Conservation (phyloP, 2,329 filamentous ascomycete genomes). For the Didymella arachidicola region DNA sequence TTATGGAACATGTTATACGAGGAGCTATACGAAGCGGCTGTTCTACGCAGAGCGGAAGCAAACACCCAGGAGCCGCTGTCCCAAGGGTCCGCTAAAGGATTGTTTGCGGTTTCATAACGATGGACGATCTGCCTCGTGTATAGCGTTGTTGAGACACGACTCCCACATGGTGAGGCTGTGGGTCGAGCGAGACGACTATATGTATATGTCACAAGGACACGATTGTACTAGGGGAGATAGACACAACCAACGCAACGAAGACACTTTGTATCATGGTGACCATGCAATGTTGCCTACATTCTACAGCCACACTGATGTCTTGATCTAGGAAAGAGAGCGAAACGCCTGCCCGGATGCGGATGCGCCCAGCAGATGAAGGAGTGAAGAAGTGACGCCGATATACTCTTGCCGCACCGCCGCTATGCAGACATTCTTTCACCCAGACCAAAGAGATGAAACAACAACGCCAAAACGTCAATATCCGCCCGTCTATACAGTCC, state of each 20-base stretch:
- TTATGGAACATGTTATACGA: neutral
- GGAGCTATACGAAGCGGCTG: neutral
- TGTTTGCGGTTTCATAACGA: neutral
- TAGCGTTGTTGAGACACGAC: no score
- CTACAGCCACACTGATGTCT: neutral
- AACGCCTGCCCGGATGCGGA: neutral
- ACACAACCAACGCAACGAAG: neutral
- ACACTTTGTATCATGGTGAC: neutral
- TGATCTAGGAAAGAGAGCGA: neutral
- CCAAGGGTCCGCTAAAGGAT: no score
- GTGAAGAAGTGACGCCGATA: conserved; percentile 13
- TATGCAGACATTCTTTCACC: conserved; percentile 23
- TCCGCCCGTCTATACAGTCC: neutral
- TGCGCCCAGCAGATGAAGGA: conserved; percentile 2
- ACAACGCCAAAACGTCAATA: no score
- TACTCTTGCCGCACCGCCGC: conserved; percentile 23
- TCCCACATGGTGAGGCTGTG: no score
- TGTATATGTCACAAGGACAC: no score
- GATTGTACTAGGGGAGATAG: neutral
- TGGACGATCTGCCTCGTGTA: neutral
- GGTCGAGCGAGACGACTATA: no score
- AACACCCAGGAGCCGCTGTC: neutral
- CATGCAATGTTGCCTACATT: neutral
- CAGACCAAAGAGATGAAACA: no score
- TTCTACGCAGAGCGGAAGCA: neutral